phyloP scores from a whole-genome alignment of 352 stramenopile genomes.

The Pythium graminicola region DNA sequence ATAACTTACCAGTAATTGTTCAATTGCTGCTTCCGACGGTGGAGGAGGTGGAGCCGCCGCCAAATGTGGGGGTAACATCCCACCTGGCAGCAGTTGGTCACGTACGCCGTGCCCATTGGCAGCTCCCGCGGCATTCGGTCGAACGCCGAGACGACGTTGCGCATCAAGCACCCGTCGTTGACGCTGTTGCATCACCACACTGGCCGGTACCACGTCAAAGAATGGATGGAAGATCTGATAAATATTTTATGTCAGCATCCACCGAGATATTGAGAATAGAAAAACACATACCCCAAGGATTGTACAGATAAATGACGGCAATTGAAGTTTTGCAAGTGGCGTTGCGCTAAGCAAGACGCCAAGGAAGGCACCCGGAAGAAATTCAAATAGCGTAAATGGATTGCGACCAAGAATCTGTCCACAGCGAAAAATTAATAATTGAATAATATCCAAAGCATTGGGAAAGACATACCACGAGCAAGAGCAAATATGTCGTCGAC shows the following conservation, averaged over 20 bases:
- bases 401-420: slow-evolving; percentile 65
- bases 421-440: background rate
- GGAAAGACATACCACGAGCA: slow-evolving; percentile 66
- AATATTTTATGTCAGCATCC: background rate
- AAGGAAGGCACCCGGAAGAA: slow-evolving; percentile 51
- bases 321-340: slow-evolving; percentile 57
- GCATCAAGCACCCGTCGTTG: slow-evolving; percentile 67
- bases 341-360: slow-evolving; percentile 65
- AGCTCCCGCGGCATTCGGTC: slow-evolving; percentile 15
- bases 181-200: slow-evolving; percentile 51
- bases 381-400: slow-evolving; percentile 44
- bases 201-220: slow-evolving; percentile 75
- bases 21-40: slow-evolving; percentile 64
- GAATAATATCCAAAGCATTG: no score
- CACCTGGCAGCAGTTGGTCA: slow-evolving; percentile 72
- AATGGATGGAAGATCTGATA: slow-evolving; percentile 56
- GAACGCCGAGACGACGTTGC: slow-evolving; percentile 56
- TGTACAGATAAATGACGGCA: slow-evolving; percentile 64
- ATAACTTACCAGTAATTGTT: slow-evolving; percentile 64
- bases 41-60: slow-evolving; percentile 51
- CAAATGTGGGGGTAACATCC: slow-evolving; percentile 46
- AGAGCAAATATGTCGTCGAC: slow-evolving; percentile 63
- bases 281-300: slow-evolving; percentile 39
- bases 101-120: slow-evolving; percentile 59
- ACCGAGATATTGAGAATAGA: background rate